Base-by-base conservation (phyloP, 2,329 filamentous ascomycete genomes). In the Scytalidium sp. region DNA sequence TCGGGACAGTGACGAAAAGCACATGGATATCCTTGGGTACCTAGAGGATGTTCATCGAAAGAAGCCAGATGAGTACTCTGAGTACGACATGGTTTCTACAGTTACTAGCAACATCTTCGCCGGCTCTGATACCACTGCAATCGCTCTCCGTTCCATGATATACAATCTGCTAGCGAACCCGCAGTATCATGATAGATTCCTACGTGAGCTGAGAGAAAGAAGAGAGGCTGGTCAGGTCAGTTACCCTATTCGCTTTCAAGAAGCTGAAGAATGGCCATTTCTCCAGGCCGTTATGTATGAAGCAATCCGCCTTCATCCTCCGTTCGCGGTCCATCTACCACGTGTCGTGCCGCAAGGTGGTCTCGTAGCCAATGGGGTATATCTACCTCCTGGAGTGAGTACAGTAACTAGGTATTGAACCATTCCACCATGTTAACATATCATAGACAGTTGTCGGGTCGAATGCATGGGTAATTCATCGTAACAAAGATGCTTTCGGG, bases 201-300 rank as follows among this genome's bases (percentile, higher is more conserved):
- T 61, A 2, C 17, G 55, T 0, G 74, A 79, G 50, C 61, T 77
- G 19, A 66, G 70, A 23, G 51, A 45, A 6, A 23, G 42, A 21
- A 6, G 23, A 17, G 23, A 32, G 17, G 50, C 46, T 5, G 36
- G 47, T 5, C 41, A 52, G 3, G 21, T 47, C 8, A 51, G 50
- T 6, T 45, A 54, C 2, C 22, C 46, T 3, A 49, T 63, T 21
- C 56, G 56, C 0, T 69, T 64, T 45, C 58, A 57, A 27, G 56
- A 65, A 15, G 53, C 57, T 2, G 61, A 64, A 48, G 50, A 59
- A 2, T 57, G 74, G 48, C 69, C 68, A 0, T 79, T 78, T 50
- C 65, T 81, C 2, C 67, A 75, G 49, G 74, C 87, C 7, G 83
- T 81, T 45, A 76, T 91, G 59, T 87, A 90, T 61, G 88, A 92